phyloP scores from a whole-genome alignment of 805 yeast genomes.

The Wickerhamiella qilinensis region DNA sequence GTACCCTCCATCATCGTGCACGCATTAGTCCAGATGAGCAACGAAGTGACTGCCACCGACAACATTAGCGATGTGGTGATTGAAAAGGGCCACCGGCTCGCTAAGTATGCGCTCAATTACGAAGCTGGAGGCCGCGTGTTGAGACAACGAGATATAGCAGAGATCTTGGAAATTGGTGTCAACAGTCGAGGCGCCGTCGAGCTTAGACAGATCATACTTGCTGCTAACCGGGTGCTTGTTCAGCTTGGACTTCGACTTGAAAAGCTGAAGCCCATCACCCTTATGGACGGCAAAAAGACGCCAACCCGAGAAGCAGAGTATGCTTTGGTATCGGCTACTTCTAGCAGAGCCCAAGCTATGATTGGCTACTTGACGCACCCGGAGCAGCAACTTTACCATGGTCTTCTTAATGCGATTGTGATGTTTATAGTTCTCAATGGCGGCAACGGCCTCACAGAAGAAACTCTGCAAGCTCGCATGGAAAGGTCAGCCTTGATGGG shows the following conservation, averaged over 20 bases:
- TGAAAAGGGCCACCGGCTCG: background rate
- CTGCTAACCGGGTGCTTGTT: background rate
- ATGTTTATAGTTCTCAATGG: background rate
- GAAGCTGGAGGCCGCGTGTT: background rate
- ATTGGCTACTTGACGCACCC: background rate
- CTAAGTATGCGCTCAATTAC: background rate
- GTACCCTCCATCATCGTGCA: too few relatives aligned
- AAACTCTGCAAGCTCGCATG: background rate
- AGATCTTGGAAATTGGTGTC: too few relatives aligned
- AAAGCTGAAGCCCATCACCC: background rate
- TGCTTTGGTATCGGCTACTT: background rate
- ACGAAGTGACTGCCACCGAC: too few relatives aligned
- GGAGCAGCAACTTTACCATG: background rate
- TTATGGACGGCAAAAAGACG: background rate
- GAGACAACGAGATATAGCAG: background rate
- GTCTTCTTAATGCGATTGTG: background rate
- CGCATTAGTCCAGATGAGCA: too few relatives aligned
- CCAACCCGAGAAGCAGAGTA: background rate
- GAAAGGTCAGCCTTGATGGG: background rate
- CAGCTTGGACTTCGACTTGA: background rate
- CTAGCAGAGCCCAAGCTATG: background rate
- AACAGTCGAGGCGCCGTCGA: too few relatives aligned
- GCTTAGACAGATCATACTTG: background rate
- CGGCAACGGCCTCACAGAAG: background rate
- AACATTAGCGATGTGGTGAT: background rate